Base-by-base conservation (phyloP, 805 yeast genomes). In the Isabelozyma heimii region DNA sequence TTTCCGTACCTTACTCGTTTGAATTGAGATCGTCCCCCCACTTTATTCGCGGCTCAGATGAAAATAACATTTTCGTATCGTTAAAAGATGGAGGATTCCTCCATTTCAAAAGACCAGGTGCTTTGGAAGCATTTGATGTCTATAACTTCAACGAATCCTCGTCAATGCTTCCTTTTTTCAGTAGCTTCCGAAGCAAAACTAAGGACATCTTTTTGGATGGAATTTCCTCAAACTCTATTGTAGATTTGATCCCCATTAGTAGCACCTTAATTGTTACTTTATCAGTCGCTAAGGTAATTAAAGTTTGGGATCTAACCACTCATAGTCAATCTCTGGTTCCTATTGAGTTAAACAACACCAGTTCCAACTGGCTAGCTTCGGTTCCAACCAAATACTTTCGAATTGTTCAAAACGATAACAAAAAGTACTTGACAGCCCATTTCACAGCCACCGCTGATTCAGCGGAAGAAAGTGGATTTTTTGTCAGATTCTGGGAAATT, bases 21-120 rank as follows among this genome's bases (percentile, higher is more conserved):
- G 79, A 73, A 49, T 61, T 73, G 48, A 60, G 74, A 41, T 67
- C 71, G 3, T 49, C 62, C 4, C 48, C 58, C 1, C 65, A 57
- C 46, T 55, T 53, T 17, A 47, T 68, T 51, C 69, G 74, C 44
- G 63, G 85, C 1, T 64, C 83, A 13, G 75, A 80, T 30, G 52
- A 67, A 0, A 57, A 60, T 2, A 73, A 77, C 42, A 60, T 83
- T 8, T 61, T 90, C 3, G 81, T 86, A 0, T 74, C 89, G 4
- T 70, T 91, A 44, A 75, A 76, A 41, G 96, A 91, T 66, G 97
- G 97, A 24, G 89, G 91, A 1, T 62, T 91, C 40, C 66, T 89
- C 44, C 84, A 83, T 42, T 70, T 87, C 49, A 56, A 58, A 35
- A 69, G 82, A 54, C 39, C 54, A 0, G 27, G 48, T 82, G 64